Conservation (phyloP, 441 rosid species). For the Aquilaria agallochum region DNA sequence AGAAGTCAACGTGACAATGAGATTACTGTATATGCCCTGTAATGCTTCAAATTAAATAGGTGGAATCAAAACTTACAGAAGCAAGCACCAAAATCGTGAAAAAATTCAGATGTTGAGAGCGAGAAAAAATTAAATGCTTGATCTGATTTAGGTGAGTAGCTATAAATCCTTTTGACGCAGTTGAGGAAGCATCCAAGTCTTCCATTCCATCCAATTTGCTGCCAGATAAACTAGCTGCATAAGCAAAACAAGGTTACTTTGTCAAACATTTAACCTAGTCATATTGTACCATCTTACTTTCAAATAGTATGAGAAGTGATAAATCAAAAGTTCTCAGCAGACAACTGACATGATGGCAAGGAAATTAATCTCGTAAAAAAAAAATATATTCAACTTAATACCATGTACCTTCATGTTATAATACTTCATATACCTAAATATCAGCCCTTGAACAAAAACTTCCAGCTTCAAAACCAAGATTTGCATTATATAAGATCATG, state of each 20-base stretch:
- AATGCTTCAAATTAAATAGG: not conserved
- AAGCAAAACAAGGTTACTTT: not conserved
- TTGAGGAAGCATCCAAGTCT: conserved; percentile 57
- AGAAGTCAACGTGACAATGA: not conserved
- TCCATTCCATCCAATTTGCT: conserved; percentile 62
- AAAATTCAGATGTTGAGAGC: conserved; percentile 84
- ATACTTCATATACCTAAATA: too few species aligned
- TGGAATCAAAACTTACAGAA: conserved; percentile 56
- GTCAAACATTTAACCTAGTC: too few species aligned
- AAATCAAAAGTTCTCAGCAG: too few species aligned
- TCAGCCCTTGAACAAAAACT: too few species aligned
- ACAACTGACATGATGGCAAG: too few species aligned
- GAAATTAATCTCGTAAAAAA: too few species aligned
- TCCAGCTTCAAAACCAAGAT: too few species aligned
- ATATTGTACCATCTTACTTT: too few species aligned
- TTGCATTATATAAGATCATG: too few species aligned
- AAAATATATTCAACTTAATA: too few species aligned
- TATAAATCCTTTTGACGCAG: conserved; percentile 50
- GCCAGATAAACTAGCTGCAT: conserved; percentile 81
- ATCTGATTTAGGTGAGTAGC: conserved; percentile 43
- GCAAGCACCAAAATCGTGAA: conserved; percentile 86
- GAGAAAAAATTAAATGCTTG: conserved; percentile 72
- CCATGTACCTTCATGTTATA: too few species aligned
- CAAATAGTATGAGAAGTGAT: too few species aligned
- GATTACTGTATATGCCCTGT: not conserved